These are phyloP conservation scores for Neopestalotiopsis sp. DNA, from an alignment of 2,329 filamentous ascomycete genomes.

Conservation along the genomic window DNA sequence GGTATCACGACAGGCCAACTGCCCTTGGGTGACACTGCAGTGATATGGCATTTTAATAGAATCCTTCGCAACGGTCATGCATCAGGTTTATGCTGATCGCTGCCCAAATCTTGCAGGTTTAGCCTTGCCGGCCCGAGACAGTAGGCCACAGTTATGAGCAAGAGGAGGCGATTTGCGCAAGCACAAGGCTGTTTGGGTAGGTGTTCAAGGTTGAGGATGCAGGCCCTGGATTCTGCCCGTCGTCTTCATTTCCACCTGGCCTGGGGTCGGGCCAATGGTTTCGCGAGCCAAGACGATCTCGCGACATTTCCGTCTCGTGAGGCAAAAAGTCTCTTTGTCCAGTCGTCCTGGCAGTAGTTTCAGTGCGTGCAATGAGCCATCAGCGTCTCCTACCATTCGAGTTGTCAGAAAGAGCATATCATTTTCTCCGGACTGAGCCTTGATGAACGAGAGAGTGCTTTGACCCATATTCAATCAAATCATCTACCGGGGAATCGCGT, in stretches of 20 bases:
- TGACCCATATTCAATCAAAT: not conserved
- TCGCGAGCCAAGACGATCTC: not conserved
- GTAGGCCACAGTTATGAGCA: too few species aligned
- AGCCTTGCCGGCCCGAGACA: not conserved
- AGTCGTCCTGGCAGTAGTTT: not conserved
- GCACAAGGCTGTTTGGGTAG: not conserved
- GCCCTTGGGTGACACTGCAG: not conserved
- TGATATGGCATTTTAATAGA: not conserved
- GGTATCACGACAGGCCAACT: not conserved
- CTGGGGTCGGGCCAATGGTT: not conserved
- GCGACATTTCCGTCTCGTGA: not conserved
- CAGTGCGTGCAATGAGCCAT: not conserved
- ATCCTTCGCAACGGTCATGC: not conserved
- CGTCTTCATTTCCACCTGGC: not conserved
- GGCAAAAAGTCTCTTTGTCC: not conserved
- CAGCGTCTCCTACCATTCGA: not conserved
- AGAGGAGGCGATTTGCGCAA: not conserved
- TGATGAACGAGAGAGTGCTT: not conserved
- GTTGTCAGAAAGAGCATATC: not conserved
- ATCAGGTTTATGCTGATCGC: not conserved
- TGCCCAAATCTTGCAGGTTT: not conserved
- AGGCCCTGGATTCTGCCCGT: not conserved
- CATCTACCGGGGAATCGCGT: not conserved
- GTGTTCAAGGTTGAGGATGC: not conserved
- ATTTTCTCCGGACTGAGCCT: not conserved